phyloP scores from a whole-genome alignment of 495 filamentous ascomycete genomes.

The Aspergillus saccharolyticus region DNA sequence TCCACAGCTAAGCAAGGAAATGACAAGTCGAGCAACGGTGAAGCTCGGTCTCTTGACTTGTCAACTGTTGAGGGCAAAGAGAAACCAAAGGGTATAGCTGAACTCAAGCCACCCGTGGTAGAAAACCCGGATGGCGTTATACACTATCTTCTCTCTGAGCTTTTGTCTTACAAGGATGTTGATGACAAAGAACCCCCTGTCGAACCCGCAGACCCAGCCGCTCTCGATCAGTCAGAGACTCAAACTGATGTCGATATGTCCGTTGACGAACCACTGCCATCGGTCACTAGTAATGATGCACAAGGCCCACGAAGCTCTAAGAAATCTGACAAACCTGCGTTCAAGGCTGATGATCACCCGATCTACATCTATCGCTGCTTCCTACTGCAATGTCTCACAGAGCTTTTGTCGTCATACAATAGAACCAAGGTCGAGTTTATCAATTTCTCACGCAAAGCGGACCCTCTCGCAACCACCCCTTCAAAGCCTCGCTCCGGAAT shows the following conservation, averaged over 20 bases:
- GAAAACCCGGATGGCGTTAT: constrained; percentile 95
- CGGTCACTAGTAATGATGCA: constrained; percentile 33
- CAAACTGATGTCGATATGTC: constrained; percentile 50
- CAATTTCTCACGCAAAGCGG: constrained; percentile 89
- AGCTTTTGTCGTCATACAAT: constrained; percentile 90
- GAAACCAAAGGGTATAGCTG: constrained; percentile 56
- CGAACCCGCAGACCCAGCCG: constrained; percentile 44
- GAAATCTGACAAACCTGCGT: constrained; percentile 68
- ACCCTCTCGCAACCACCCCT: constrained; percentile 76
- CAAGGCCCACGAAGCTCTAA: constrained; percentile 35
- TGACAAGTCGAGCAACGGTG: constrained; percentile 29
- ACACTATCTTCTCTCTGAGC: constrained; percentile 89
- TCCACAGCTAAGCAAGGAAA: constrained; percentile 28
- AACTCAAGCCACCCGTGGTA: constrained; percentile 72
- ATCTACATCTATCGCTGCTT: constrained; percentile 97
- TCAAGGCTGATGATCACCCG: constrained; percentile 89
- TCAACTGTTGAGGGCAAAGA: constrained; percentile 46
- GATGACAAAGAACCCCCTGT: constrained; percentile 65
- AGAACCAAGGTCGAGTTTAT: constrained; percentile 97
- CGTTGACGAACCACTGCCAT: constrained; percentile 34
- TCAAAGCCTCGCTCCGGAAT: constrained; percentile 91
- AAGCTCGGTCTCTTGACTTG: constrained; percentile 24
- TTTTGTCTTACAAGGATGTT: constrained; percentile 86
- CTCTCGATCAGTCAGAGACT: constrained; percentile 31
- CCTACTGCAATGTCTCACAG: constrained; percentile 85